Evolutionary conservation across 805 yeast species (phyloP), one percentile per base, ranked within the genome.

Genomic region (Torulaspora maleeae): DNA sequence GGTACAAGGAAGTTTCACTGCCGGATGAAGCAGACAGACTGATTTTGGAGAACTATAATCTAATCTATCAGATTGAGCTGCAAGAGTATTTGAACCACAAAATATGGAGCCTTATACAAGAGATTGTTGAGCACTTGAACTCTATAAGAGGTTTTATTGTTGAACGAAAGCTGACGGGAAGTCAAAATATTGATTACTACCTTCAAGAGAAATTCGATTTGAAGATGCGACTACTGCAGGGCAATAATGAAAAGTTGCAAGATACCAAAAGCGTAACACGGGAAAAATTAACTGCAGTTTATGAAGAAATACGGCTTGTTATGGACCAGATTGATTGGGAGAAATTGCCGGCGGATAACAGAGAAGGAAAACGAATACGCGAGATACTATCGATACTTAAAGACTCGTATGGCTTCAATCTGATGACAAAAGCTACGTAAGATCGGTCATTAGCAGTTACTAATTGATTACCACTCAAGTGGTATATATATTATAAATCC

Each of bases 41-140:
- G 22, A 49, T 58, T 2, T 41, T 45, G 34, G 64, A 59, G 37
- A 64, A 64, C 39, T 63, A 56, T 41, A 38, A 49, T 13, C 40
- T 63, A 4, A 32, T 64, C 5, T 61, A 60, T 37, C 55, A 60
- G 36, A 61, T 64, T 35, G 60, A 62, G 43, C 55, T 59, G 32
- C 59, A 59, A 27, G 64, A 61, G 40, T 63, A 58, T 39, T 44
- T 62, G 22, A 53, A 59, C 41, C 47, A 38, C 20, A 58, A 59
- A 40, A 48, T 62, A 11, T 48, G 58, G 50, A 33, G 38, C 9
- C 47, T 63, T 11, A 59, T 63, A 3, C 53, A 52, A 41, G 59
- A 55, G 43, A 54, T 64, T 17, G 53, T 53, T 17, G 66, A 61
- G 17, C 63, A 62, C 39, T 35, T 63, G 4, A 43, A 43, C 29